Base-by-base conservation (phyloP, 2,329 filamentous ascomycete species). In the Fusarium anthophilum region DNA sequence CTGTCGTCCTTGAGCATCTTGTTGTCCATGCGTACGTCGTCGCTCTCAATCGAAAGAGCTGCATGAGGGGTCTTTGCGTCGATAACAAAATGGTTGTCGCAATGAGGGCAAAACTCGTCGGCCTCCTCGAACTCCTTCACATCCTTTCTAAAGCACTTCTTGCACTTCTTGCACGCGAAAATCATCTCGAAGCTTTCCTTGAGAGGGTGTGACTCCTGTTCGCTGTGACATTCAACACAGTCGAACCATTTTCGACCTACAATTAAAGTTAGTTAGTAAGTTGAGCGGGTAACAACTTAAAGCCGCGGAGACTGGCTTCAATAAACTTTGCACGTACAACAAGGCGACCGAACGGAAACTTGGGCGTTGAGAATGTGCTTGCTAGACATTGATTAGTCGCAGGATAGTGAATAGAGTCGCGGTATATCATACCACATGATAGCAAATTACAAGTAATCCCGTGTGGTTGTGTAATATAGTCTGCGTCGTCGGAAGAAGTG, bases 321-420 rank as follows among this genome's bases (percentile, higher is more conserved):
- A 26, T 26, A 32, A 41, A 44, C 39, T 56, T 50, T 54, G 47
- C 43, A 84, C 91, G 79, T 90, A 96, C 96, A 99, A 88, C 96
- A 99, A 72, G 95, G 94, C 64, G 95, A 96, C 79, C 96, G 94
- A 85, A 99, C 97, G 66, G 96, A 88, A 80, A 99, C 96, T 86
- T 99, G 96, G 73, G 96, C 96, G 87, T 99, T 99, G 83, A 99
- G 91, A 80, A 99, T 88, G 87, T 99, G 96, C 89, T 98, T 98
- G 88, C 96, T 98, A 78, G 32, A 32, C 57, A 65, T 58, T 66
- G 41, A 53, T 70, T 47, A 67, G 70, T 63, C 50, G 51, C 39
- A 12, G 24, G 22, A 61, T 20, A 28, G n/a, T 26, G 4, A 24
- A 28, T 20, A 22, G 43, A 17, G 39, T 26, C 18, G 22, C 12